Evolutionary conservation across 768 basidiomycete species (phyloP).

Genomic region (Hygrocybe punicea): DNA sequence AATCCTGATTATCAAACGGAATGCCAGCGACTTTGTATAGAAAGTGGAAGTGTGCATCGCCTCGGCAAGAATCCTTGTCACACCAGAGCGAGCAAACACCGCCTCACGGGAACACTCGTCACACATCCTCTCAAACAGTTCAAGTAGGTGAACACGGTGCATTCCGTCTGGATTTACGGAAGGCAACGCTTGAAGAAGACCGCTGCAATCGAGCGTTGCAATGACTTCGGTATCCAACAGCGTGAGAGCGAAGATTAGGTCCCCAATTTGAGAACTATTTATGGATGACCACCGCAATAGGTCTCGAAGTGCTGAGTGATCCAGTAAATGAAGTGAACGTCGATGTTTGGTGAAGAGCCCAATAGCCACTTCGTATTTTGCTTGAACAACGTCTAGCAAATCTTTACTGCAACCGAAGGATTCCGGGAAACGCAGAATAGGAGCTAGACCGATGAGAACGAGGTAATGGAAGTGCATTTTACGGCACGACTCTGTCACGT

Average conservation of each 20-base stretch:
- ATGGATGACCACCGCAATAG: not conserved
- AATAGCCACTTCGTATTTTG: constrained; percentile 3
- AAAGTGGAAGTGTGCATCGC: not conserved
- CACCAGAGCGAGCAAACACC: not conserved
- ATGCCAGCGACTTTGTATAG: not conserved
- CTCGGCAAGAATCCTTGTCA: not conserved
- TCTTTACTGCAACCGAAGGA: constrained; percentile 3
- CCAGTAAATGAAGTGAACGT: not conserved
- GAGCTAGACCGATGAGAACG: constrained; percentile 3
- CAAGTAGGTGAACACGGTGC: not conserved
- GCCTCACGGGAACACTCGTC: not conserved
- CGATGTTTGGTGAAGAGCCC: not conserved
- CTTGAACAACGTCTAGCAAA: not conserved
- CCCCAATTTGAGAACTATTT: not conserved
- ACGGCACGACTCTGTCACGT: not conserved
- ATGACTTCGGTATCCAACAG: not conserved
- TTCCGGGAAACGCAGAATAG: constrained; percentile 6
- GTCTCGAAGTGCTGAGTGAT: not conserved
- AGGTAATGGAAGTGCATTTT: constrained; percentile 1
- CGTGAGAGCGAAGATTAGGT: not conserved
- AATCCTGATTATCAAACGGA: constrained; percentile 1
- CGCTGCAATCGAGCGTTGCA: not conserved
- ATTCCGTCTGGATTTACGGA: not conserved
- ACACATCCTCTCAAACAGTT: not conserved
- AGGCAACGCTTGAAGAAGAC: not conserved